These are phyloP conservation scores for Acacia confusa DNA, from an alignment of 306 rosid species.

Conservation along the genomic window DNA sequence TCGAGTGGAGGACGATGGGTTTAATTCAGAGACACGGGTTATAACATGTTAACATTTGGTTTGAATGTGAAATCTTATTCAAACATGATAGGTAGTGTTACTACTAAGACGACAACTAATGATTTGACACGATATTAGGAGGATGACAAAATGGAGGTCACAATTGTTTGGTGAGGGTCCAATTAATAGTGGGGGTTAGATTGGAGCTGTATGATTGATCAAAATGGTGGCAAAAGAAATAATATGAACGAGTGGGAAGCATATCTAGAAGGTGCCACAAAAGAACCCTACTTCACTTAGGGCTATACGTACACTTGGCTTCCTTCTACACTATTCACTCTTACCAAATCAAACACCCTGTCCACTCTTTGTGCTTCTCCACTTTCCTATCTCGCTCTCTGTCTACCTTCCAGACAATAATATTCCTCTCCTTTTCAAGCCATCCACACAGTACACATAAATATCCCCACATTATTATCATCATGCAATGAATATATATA, in stretches of 20 bases:
- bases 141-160: background rate
- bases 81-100: too few species aligned
- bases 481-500: background rate
- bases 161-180: background rate
- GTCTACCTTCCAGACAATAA: background rate
- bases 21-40: too few species aligned
- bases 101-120: too few species aligned
- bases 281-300: background rate
- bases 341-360: slow-evolving; percentile 3
- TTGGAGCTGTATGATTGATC: background rate
- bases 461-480: background rate
- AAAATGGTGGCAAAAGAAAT: background rate
- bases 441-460: background rate
- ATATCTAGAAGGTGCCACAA: slow-evolving; percentile 27
- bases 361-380: slow-evolving; percentile 50
- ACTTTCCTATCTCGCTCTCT: slow-evolving; percentile 23
- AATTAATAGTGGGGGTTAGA: background rate
- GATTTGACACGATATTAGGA: background rate
- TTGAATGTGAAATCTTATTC: too few species aligned
- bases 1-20: too few species aligned
- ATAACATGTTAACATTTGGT: too few species aligned
- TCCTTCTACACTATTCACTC: background rate
- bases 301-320: slow-evolving; percentile 42
- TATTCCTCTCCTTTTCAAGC: background rate
- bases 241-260: background rate